Conservation (phyloP, 2,329 filamentous ascomycete species). For the Epicoccum nigrum region DNA sequence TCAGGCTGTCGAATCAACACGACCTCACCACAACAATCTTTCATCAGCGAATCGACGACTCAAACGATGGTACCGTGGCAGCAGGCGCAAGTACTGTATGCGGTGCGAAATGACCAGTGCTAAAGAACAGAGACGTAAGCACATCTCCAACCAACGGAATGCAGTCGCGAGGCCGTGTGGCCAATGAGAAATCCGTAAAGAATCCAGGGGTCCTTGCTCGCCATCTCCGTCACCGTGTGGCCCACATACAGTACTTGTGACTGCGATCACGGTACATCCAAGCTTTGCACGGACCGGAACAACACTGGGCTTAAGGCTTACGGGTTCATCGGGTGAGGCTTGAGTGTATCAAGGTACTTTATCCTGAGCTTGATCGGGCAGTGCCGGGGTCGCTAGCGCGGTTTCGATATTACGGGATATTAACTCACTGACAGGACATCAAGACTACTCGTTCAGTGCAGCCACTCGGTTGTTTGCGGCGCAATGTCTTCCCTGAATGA, state of each 20-base stretch:
- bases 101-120: no score
- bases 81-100: no score
- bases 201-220: no score
- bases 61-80: background rate
- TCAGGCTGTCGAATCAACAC: constrained; percentile 1
- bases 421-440: constrained; percentile 23
- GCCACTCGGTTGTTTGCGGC: constrained; percentile 19
- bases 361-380: constrained; percentile 9
- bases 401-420: constrained; percentile 18
- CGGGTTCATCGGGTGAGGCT: constrained; percentile 10
- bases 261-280: constrained; percentile 10
- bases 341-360: constrained; percentile 11
- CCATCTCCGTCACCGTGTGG: no score
- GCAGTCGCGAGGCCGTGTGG: no score
- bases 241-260: no score
- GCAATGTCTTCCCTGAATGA: background rate
- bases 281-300: constrained; percentile 7
- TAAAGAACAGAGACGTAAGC: no score
- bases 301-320: constrained; percentile 11
- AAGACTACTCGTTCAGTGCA: constrained; percentile 18
- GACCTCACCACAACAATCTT: background rate
- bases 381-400: constrained; percentile 9
- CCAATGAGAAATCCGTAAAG: no score
- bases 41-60: background rate
- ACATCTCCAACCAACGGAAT: no score